Base-by-base conservation (phyloP, 2,329 filamentous ascomycete species). In the Colletotrichum eleusines region DNA sequence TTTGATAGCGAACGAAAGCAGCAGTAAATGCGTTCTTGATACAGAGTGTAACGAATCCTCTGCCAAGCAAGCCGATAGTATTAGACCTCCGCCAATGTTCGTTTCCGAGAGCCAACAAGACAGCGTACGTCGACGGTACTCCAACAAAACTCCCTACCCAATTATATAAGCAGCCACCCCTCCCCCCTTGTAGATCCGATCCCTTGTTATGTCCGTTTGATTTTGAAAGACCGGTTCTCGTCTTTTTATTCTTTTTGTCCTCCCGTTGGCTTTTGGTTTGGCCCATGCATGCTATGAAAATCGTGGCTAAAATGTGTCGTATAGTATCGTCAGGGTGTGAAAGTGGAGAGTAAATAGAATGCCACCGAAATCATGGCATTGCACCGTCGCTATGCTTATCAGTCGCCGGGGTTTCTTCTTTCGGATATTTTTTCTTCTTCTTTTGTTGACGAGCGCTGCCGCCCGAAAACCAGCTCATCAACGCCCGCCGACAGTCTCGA, bases 401-500 rank as follows among this genome's bases (percentile, higher is more conserved):
- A 55, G 40, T 58, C 33, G 42, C 44, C 57, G 42, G 51, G 62
- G 42, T 26, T 53, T 58, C n/a, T n/a, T n/a, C n/a, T n/a, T n/a
- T n/a, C n/a, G n/a, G n/a, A n/a, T n/a, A n/a, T n/a, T n/a, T n/a
- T n/a, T n/a, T n/a, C n/a, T n/a, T n/a, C n/a, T n/a, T n/a, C n/a
- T n/a, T n/a, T n/a, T n/a, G n/a, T n/a, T 33, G 40, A 7, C 23
- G 8, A 57, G 26, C 26, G 23, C 18, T 7, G 12, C 16, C 28
- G 33, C 20, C 28, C 8, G 12, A 33, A n/a, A 38, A 18, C 7
- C 38, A 9, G 5, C 23, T n/a, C 63, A 61, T 73, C 65, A 74
- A 16, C 72, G 68, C 20, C 73, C 73, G 55, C 73, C 73, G 2
- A 74, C 73, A 3, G 72, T 74, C 60, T 74, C 73, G 35, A 72